Base-by-base conservation (phyloP, 2,329 filamentous ascomycete genomes). In the Podosphaera xanthii region DNA sequence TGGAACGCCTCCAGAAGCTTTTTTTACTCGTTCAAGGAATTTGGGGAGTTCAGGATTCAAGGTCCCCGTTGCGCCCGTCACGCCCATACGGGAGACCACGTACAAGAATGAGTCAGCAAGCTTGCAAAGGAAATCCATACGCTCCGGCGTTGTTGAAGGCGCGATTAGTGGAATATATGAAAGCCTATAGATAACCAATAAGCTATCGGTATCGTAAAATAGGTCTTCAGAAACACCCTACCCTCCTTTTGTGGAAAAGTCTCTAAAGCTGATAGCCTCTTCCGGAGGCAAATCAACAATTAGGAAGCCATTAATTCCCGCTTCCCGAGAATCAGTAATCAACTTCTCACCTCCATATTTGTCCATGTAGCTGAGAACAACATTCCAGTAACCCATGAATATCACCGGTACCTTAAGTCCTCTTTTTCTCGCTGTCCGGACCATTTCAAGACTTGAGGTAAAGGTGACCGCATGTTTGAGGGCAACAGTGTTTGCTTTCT, bases 381-480 rank as follows among this genome's bases (percentile, higher is more conserved):
- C 92, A 75, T 98, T 98, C 75, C 95, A 98, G 79, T 98, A 98
- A 67, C 92, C 92, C 92, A 98, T 98, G 64, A 98, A 79, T 69
- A 98, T 74, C 49, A 98, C 80, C 0, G 92, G 92, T 0, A 84
- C 82, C 67, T 78, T 83, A 59, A 97, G 76, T 49, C 92, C 92
- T 62, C 78, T 79, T 65, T 78, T 77, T 67, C 92, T 79, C 54
- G 91, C 88, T 62, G 86, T 80, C 66, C 84, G 83, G 62, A 96
- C 84, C 77, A 95, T 91, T 67, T 86, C 78, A 48, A 98, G 78
- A 14, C 87, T 86, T 58, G 79, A 82, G 64, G 79, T 76, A 62
- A 94, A 85, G 9, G 84, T 94, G 63, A 97, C 87, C 61, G 89
- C 88, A 75, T 98, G 91, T 66, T 83, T 74, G 53, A 98, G 81